These are phyloP conservation scores for Fusarium decemcellulare DNA, from an alignment of 2,329 filamentous ascomycete species.

Conservation along the genomic window DNA sequence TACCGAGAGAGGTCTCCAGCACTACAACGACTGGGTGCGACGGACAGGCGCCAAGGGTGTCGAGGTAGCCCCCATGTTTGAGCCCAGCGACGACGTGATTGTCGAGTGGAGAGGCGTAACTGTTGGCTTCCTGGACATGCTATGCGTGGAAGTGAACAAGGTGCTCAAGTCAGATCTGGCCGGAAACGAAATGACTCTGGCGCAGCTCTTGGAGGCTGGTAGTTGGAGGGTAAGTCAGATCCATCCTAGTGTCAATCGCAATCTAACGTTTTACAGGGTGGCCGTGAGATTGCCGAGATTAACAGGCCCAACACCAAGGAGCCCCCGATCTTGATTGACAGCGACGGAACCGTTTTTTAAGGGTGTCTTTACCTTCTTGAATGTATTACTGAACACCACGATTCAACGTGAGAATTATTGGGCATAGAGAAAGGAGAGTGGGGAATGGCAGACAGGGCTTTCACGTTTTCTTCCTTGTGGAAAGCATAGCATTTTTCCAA, in stretches of 20 bases:
- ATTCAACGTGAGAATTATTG: conserved; percentile 35
- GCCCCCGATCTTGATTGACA: conserved; percentile 95
- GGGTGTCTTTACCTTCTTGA: conserved; percentile 23
- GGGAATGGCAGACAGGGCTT: conserved; percentile 23
- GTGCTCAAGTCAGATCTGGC: conserved; percentile 67
- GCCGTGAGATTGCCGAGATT: conserved; percentile 95
- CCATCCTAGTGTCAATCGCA: not conserved
- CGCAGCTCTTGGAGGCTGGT: conserved; percentile 94
- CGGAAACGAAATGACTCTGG: conserved; percentile 80
- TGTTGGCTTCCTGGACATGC: conserved; percentile 70
- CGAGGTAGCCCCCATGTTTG: conserved; percentile 71
- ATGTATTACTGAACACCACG: conserved; percentile 41
- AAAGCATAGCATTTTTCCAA: conserved; percentile 40
- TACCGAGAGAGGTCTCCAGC: conserved; percentile 76
- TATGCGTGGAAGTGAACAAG: conserved; percentile 59
- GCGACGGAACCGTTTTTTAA: conserved; percentile 96
- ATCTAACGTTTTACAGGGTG: conserved; percentile 71
- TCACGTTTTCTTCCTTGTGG: conserved; percentile 26
- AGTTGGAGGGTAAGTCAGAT: conserved; percentile 90
- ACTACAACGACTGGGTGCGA: conserved; percentile 75
- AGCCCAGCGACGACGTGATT: conserved; percentile 71
- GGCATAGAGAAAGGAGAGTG: conserved; percentile 34
- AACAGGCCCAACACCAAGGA: conserved; percentile 96
- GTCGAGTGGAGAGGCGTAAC: conserved; percentile 78
- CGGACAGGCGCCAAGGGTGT: conserved; percentile 76